Percentiles rank a stretch among this genome's conserved stretches.
Evolutionary conservation across 345 rosid genomes (phyloP).

Genomic region (Euclidium syriacum): DNA sequence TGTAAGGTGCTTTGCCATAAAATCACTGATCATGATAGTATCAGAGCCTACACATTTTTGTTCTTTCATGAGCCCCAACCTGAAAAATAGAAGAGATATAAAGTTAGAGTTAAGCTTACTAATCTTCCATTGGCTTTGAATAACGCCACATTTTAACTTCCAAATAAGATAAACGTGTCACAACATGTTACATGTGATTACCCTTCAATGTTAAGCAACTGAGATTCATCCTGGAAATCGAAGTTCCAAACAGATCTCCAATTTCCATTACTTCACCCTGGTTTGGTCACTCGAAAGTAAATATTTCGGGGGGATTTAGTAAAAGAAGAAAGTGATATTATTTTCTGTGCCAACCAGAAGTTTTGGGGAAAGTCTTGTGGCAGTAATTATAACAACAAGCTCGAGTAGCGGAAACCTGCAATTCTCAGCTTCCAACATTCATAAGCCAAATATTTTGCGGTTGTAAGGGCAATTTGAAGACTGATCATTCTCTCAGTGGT

Average conservation of each 20-base stretch:
- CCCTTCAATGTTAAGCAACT: slow-evolving; percentile 65
- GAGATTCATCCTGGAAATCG: slow-evolving; percentile 73
- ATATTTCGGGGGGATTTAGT: no score
- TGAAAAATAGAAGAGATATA: no score
- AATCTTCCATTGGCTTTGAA: neutral
- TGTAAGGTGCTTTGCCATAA: slow-evolving; percentile 81
- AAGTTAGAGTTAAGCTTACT: neutral
- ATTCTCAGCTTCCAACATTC: no score
- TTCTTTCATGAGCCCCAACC: slow-evolving; percentile 72
- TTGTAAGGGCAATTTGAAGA: no score
- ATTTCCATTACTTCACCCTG: slow-evolving; percentile 68
- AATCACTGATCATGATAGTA: neutral
- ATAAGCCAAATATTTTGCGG: no score
- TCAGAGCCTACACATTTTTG: no score
- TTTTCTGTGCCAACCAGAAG: slow-evolving; percentile 70
- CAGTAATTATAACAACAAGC: slow-evolving; percentile 82
- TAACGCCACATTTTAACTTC: neutral
- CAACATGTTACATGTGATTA: slow-evolving; percentile 88
- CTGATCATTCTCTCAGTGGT: no score
- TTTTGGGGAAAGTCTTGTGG: slow-evolving; percentile 79
- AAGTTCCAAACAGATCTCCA: slow-evolving; percentile 94
- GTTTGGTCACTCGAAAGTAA: neutral
- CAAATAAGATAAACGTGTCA: neutral
- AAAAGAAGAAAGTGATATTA: slow-evolving; percentile 1
- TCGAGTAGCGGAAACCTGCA: no score